Base-by-base conservation (phyloP, 2,329 filamentous ascomycete species). In the Metarhizium guizhouense region DNA sequence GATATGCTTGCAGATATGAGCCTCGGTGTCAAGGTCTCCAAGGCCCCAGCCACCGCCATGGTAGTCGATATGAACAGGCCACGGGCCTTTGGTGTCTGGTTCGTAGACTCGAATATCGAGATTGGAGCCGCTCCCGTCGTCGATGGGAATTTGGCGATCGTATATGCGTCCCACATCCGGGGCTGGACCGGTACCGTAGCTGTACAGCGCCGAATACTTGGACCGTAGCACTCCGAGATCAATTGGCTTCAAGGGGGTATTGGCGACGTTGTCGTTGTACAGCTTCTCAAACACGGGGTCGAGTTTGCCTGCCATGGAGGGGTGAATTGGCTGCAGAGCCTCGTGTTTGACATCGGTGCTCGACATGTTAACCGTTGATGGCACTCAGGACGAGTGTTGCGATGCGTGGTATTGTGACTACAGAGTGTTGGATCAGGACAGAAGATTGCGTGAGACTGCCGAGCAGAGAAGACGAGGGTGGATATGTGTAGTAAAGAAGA, bases 31-130 rank as follows among this genome's bases (percentile, higher is more conserved):
- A 13, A 79, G 65, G 57, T 77, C 76, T 1, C 77, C 77, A 1
- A 79, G 68, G 0, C 74, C 76, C 71, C 76, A 80, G 32, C 73
- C 73, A 25, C 77, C 77, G 18, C 77, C 76, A 57, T 80, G 76
- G 55, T 70, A 79, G 62, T 78, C 73, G 51, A 79, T 62, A 51
- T 78, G 74, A 4, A 76, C 76, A 0, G 76, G 76, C 65, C 75
- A 76, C 0, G 69, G 69, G 0, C 74, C 74, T 0, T 69, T 57
- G 1, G 63, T 56, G 0, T 67, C 67, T 0, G 76, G 76, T 53
- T 74, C 70, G 62, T 78, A 78, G 20, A 78, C 71, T 6, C 76
- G 69, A 2, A 77, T 67, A 3, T 67, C 62, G 52, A 66, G 56
- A 57, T 3, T 36, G 3, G 55, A 43, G 29, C 63, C 65, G 25